These are phyloP conservation scores for Stropharia rugosoannulata DNA, from an alignment of 768 basidiomycete genomes.

Conservation along the genomic window DNA sequence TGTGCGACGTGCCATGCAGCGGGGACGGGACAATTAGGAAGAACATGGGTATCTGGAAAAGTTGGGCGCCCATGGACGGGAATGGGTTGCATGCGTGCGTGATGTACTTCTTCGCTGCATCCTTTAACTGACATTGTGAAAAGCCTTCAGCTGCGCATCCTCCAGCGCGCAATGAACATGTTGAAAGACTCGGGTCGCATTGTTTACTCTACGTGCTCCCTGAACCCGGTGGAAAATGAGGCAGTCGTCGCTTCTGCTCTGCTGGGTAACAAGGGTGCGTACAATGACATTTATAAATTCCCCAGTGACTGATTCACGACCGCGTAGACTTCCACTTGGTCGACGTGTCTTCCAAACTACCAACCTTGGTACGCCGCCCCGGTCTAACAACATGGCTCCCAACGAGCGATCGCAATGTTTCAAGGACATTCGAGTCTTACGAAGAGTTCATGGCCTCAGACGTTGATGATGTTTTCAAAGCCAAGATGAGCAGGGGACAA, in stretches of 20 bases:
- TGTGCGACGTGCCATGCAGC: slow-evolving; percentile 97
- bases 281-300: neutral
- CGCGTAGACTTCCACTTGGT: slow-evolving; percentile 70
- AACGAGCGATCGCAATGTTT: slow-evolving; percentile 53
- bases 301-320: neutral
- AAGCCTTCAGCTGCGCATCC: slow-evolving; percentile 90
- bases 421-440: slow-evolving; percentile 56
- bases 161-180: slow-evolving; percentile 90
- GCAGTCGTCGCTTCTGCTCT: slow-evolving; percentile 90
- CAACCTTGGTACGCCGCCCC: slow-evolving; percentile 69
- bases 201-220: slow-evolving; percentile 96
- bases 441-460: slow-evolving; percentile 55
- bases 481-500: slow-evolving; percentile 68
- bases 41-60: slow-evolving; percentile 93
- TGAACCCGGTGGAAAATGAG: slow-evolving; percentile 97
- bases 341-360: slow-evolving; percentile 72
- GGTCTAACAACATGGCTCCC: slow-evolving; percentile 83
- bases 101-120: neutral
- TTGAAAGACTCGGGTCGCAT: slow-evolving; percentile 82
- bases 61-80: slow-evolving; percentile 86
- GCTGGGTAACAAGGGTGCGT: slow-evolving; percentile 62
- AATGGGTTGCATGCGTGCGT: slow-evolving; percentile 84
- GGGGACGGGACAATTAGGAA: slow-evolving; percentile 96
- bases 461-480: slow-evolving; percentile 46
- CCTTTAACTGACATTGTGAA: neutral